Evolutionary conservation across 495 filamentous ascomycete species (phyloP).

Genomic region (Glarea lozoyensis): DNA sequence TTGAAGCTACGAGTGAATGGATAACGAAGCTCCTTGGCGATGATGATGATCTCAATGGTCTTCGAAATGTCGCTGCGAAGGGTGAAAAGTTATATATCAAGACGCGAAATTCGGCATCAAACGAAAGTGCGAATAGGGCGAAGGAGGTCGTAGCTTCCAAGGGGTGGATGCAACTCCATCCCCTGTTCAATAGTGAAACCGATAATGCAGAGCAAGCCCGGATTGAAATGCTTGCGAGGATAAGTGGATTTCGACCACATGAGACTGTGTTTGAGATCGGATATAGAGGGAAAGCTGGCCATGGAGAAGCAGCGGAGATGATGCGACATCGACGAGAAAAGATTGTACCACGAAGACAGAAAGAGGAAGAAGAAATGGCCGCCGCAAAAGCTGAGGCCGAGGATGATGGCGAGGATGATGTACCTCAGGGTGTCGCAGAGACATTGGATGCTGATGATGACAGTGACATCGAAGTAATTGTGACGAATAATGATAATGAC

Average conservation of each 20-base stretch:
- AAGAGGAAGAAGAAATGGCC: constrained; percentile 24
- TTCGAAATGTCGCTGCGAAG: constrained; percentile 68
- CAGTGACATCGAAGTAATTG: constrained; percentile 35
- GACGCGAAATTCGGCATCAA: constrained; percentile 80
- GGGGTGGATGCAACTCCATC: constrained; percentile 60
- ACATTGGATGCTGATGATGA: constrained; percentile 24
- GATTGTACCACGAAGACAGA: constrained; percentile 37
- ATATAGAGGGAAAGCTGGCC: constrained; percentile 49
- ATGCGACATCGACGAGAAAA: constrained; percentile 60
- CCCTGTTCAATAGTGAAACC: constrained; percentile 62
- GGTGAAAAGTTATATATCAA: constrained; percentile 88
- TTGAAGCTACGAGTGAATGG: constrained; percentile 71
- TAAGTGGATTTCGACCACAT: constrained; percentile 76
- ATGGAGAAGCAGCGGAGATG: constrained; percentile 66
- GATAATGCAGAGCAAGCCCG: constrained; percentile 58
- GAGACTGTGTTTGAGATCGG: constrained; percentile 96
- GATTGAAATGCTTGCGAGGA: constrained; percentile 73
- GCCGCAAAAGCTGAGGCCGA: constrained; percentile 25
- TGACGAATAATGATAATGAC: constrained; percentile 27
- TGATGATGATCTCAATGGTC: constrained; percentile 57
- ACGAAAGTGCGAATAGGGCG: constrained; percentile 76
- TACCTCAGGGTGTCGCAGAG: constrained; percentile 26
- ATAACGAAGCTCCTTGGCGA: constrained; percentile 67
- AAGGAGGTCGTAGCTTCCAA: constrained; percentile 62
- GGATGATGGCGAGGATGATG: constrained; percentile 18